Base-by-base conservation (phyloP, 208 protist genomes). In the Tritrichomonas foetus region DNA sequence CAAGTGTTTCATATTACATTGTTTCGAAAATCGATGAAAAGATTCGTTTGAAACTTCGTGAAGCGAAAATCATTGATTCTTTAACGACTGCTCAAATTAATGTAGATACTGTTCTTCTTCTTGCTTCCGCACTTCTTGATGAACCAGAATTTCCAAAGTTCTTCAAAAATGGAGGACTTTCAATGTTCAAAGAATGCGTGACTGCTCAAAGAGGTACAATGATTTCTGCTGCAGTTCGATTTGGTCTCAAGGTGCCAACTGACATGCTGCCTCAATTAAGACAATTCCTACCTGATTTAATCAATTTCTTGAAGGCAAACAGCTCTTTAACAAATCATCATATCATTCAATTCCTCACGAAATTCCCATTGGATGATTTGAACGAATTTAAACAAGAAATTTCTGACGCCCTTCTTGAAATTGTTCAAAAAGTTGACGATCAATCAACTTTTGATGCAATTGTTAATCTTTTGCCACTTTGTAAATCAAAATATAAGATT, bases 371-470 rank as follows among this genome's bases (percentile, higher is more conserved):
- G 33, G 36, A 49, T 9, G 13, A 39, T 49, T 53, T 84, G 9
- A 25, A 27, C 1, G 74, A 84, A 11, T 84, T 84, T 53, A 25
- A 20, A 44, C 25, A 14, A 16, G 36, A 22, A 84, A 84, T 84
- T 30, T 20, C 41, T 3, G 8, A 11, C 3, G 36, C 74, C 25
- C 22, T 84, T 14, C 5, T 84, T 44, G n/a, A 84, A n/a, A n/a
- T 84, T 16, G 20, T 1, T 53, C 14, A 49, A 3, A 53, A 84
- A 3, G 74, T 84, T 84, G 74, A 84, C n/a, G 74, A 84, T 22
- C 74, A 84, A 53, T 33, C 27, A 84, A 44, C 74, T 22, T 84
- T 84, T 30, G 36, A 84, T 84, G 74, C 74, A n/a, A 84, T 84
- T 84, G 74, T 44, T 84, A 44, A 13, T 33, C 36, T 84, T 11